Evolutionary conservation across 352 stramenopile species (phyloP), one percentile per base, ranked within the genome.

Genomic region (Pythium rhizo-oryzae): DNA sequence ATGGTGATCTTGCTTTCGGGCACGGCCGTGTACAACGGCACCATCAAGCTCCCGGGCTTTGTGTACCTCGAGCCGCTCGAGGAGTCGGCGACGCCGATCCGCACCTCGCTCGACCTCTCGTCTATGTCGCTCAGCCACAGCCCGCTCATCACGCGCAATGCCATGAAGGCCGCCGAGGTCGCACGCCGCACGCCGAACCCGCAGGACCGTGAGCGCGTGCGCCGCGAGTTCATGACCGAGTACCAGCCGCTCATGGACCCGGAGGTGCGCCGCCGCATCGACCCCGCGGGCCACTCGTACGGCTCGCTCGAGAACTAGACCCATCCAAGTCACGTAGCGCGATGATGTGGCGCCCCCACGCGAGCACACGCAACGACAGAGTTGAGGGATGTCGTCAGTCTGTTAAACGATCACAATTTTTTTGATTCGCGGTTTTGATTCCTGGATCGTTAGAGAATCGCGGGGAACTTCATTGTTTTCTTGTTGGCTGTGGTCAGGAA

Each of bases 11-110:
- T 99, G 33, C 81, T 99, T 15, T 77, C 93, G n/a, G 96, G 97
- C 59, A 99, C 97, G 12, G 96, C 96, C 4, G 90, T 99, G 30
- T 99, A 99, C 85, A 99, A 99, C 78, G 96, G 85, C 41, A 94
- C 86, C 23, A 68, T 94, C 55, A 85, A 87, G 70, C 59, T 96
- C 19, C 88, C 85, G 0, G 84, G 86, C 19, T 92, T 94, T 54
- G 81, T 81, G 41, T 96, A 96, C 70, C 58, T 93, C 21, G 83
- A 92, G 66, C 82, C 82, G 24, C 65, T 93, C 37, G 85, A 93
- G 41, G 77, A 87, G 39, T 74, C 79, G 8, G 24, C 85, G 33
- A 91, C 81, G 33, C 76, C 82, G 11, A 94, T 94, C 69, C 85
- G 85, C 54, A 94, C 85, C 12, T 75, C 87, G 0, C 54, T 88